Evolutionary conservation across 257 asterid genomes (phyloP).

Genomic region (Rauvolfia tetraphylla): DNA sequence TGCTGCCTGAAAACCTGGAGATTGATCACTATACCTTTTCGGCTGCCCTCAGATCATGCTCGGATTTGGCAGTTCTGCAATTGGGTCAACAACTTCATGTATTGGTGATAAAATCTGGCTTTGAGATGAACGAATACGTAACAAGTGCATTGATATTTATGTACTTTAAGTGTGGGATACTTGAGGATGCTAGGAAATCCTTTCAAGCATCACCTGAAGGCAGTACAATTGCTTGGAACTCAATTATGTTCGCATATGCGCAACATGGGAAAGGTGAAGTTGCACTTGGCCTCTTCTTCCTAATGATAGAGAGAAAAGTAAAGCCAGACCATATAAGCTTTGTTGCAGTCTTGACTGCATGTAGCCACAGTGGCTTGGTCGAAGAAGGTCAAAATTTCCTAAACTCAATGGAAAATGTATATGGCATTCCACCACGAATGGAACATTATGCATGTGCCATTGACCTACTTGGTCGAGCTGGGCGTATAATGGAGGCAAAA

Average conservation of each 20-base stretch:
- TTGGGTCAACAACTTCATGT: slow-evolving; percentile 72
- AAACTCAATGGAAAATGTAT: slow-evolving; percentile 52
- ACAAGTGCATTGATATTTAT: too few species aligned
- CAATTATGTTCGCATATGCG: slow-evolving; percentile 75
- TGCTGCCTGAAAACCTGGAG: too few species aligned
- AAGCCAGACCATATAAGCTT: slow-evolving; percentile 76
- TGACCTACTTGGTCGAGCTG: slow-evolving; percentile 85
- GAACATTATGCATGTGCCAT: slow-evolving; percentile 86
- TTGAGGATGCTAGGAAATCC: slow-evolving; percentile 61
- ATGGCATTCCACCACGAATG: slow-evolving; percentile 60
- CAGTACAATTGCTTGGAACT: slow-evolving; percentile 77
- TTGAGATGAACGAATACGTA: slow-evolving; percentile 55
- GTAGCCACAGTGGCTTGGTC: too few species aligned
- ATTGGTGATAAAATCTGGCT: slow-evolving; percentile 51
- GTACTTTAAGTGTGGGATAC: slow-evolving; percentile 83
- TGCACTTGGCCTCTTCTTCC: slow-evolving; percentile 57
- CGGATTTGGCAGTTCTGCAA: slow-evolving; percentile 70
- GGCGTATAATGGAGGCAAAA: slow-evolving; percentile 58
- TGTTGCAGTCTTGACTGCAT: slow-evolving; percentile 79
- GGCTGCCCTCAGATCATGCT: slow-evolving; percentile 69
- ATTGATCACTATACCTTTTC: too few species aligned
- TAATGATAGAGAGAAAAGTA: slow-evolving; percentile 46
- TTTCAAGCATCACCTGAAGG: slow-evolving; percentile 54
- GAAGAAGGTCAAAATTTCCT: slow-evolving; percentile 60
- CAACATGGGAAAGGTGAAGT: slow-evolving; percentile 80